Conservation (phyloP, 257 asterid species). For the Lycium barbarum region DNA sequence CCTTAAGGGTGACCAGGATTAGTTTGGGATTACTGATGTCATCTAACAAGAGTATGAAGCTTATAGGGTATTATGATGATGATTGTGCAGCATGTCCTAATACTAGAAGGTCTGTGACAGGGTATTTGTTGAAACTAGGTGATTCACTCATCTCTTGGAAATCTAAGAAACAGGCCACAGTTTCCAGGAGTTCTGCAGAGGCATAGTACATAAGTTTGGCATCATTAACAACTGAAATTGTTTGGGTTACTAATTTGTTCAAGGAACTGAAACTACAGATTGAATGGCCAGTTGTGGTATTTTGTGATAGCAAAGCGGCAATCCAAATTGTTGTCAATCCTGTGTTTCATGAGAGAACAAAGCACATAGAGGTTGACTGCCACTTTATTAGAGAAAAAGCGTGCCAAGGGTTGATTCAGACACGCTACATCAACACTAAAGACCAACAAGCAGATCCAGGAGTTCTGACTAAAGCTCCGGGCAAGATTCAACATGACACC, state of each 20-base stretch:
- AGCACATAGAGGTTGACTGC: background rate
- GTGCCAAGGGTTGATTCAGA: background rate
- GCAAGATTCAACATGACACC: background rate
- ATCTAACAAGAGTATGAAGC: background rate
- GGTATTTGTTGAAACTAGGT: background rate
- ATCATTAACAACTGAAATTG: background rate
- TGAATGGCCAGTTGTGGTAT: background rate
- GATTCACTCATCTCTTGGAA: background rate
- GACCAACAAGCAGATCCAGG: background rate
- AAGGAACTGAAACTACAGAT: too few species aligned
- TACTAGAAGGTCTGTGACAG: background rate
- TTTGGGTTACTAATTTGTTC: background rate
- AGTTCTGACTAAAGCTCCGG: background rate
- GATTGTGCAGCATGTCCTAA: background rate
- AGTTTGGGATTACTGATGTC: conserved; percentile 7
- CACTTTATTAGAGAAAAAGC: background rate
- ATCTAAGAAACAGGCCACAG: background rate
- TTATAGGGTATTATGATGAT: background rate
- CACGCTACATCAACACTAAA: background rate
- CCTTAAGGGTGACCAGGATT: background rate
- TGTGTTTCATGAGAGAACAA: background rate
- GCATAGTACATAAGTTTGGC: background rate
- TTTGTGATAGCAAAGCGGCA: too few species aligned
- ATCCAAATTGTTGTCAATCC: too few species aligned
- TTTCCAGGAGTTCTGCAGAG: background rate